A percentile compares a stretch with the other conserved stretches of the same genome.
These are phyloP conservation scores for Umbilicus rupestris DNA, from an alignment of 164 flowering plant species.

Conservation along the genomic window DNA sequence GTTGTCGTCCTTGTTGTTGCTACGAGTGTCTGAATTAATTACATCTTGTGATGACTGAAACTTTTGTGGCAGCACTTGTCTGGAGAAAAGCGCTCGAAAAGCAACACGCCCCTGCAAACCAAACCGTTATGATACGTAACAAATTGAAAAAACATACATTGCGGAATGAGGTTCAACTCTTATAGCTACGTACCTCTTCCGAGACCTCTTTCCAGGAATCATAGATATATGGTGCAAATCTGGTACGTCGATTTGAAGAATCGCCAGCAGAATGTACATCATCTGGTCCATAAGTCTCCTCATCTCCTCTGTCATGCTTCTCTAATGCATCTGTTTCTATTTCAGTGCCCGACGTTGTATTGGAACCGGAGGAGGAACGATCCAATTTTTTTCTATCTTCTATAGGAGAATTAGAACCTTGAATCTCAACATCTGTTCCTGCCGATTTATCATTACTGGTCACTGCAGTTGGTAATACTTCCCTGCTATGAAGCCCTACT, in stretches of 20 bases:
- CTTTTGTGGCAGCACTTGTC: conserved; percentile 80
- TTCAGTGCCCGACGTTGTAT: conserved; percentile 83
- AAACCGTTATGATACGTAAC: background rate
- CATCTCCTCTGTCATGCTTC: conserved; percentile 42
- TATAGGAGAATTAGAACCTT: conserved; percentile 32
- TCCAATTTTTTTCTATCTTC: conserved; percentile 54
- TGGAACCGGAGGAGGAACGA: conserved; percentile 93
- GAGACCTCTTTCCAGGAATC: conserved; percentile 96
- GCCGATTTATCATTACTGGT: conserved; percentile 25
- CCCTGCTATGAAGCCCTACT: conserved; percentile 18
- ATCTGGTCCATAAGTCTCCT: conserved; percentile 41
- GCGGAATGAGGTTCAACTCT: background rate
- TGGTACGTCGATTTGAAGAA: conserved; percentile 37
- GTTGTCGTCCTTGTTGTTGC: conserved; percentile 9
- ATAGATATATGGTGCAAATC: conserved; percentile 29
- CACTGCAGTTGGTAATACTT: conserved; percentile 10
- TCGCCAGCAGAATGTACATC: conserved; percentile 26
- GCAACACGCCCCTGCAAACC: conserved; percentile 68
- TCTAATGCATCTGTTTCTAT: conserved; percentile 63
- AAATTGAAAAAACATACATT: conserved; percentile 9
- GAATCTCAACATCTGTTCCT: conserved; percentile 16
- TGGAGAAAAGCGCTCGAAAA: conserved; percentile 71
- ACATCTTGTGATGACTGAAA: conserved; percentile 59
- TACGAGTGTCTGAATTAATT: conserved; percentile 20
- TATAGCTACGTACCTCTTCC: conserved; percentile 60